Evolutionary conservation across 169 alveolate genomes (phyloP), one percentile per base, ranked within the genome.

Genomic region (Plasmodium reichenowi): DNA sequence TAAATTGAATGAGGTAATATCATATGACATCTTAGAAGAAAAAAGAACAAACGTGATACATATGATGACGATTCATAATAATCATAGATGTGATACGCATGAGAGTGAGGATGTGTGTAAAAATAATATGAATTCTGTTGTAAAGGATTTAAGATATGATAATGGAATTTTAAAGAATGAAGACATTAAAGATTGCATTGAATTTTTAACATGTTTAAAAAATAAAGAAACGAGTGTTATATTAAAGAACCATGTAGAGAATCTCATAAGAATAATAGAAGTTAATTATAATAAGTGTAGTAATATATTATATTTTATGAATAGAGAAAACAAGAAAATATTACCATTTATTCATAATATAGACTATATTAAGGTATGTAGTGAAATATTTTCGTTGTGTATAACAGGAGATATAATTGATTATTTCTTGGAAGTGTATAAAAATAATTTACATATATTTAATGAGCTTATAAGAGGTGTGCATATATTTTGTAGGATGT

Each of bases 401-500:
- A 88, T 90, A 4, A 67, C 93, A 58, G 95, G 95, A 13, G 76
- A 68, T 88, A 85, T 93, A 91, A 74, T 74, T 91, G 91, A 94
- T 92, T 67, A 95, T 95, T 67, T 93, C 59, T 70, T 86, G 26
- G 95, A 74, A 45, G 78, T 38, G 9, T 71, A 86, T 66, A 54
- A 83, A 17, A 83, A 83, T 29, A 52, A 83, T 29, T 32, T 56
- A 13, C 62, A 22, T 13, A 2, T 70, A 68, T 68, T 83, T 83
- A 62, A 83, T 72, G 85, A 68, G 43, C 56, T 83, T 8, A 83
- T 83, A 67, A 83, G 71, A 45, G 20, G 85, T 43, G 91, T 22
- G 8, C 45, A 58, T 67, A 95, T 99, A 52, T 99, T 97, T 94
- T 98, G 99, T 52, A 94, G 99, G 54, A 97, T 98, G 72, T 96